Base-by-base conservation (phyloP, 2,329 filamentous ascomycete genomes). In the Penicillium nordicum region DNA sequence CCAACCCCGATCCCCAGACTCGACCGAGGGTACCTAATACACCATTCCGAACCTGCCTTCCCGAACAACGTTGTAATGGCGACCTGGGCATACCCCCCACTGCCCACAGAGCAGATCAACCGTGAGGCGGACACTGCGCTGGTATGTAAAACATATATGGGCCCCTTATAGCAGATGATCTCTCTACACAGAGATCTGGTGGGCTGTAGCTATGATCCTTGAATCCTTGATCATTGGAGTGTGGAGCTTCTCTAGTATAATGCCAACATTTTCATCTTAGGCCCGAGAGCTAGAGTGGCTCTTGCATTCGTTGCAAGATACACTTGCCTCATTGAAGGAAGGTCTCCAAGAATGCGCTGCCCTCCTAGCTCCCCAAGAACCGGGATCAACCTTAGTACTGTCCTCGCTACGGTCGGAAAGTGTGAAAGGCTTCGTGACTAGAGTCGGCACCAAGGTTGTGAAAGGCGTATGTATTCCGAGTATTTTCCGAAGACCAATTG, bases 371-470 rank as follows among this genome's bases (percentile, higher is more conserved):
- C 92, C 93, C 1, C 83, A 88, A 61, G 91, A 96, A 69, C 87
- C 88, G 1, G 92, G 92, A 9, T 92, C 88, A 66, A 99, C 93
- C 0, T 84, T 99, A 29, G 92, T 94, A 30, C 82, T 99, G 63
- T 94, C 89, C 59, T 95, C 92, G 14, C 83, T 88, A 54, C 85
- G 92, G 54, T 93, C 90, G 53, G 94, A 99, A 77, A 86, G 84
- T 63, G 86, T 97, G 60, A 99, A 99, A 74, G 94, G 94, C 18
- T 90, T 91, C 66, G 85, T 97, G 58, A 97, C 93, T 1, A 85
- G 94, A 52, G 85, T 96, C 36, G 94, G 94, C 38, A 90, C 90
- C n/a, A 86, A 88, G 50, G 88, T 99, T 61, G 88, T 96, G 61
- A 96, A 96, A 73, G 93, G 92, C 63, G 90, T 92, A 80, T 66